Percentiles rank a stretch among this genome's conserved stretches.
These are phyloP conservation scores for Candida buenavistaensis DNA, from an alignment of 1,139 yeast species.

Conservation along the genomic window DNA sequence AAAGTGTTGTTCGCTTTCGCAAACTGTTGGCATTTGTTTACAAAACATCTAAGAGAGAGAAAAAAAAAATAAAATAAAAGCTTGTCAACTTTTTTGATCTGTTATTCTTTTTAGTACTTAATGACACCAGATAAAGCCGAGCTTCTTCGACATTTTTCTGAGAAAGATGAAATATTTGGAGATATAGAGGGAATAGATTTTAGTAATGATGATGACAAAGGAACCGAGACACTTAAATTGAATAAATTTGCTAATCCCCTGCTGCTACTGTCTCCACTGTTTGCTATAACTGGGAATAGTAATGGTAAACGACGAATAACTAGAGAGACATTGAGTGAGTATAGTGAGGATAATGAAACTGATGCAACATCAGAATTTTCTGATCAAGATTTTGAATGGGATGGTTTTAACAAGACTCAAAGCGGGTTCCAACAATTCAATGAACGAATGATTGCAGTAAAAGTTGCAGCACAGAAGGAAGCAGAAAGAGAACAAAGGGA, in stretches of 20 bases:
- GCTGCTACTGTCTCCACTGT: constrained; percentile 13
- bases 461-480: constrained; percentile 28
- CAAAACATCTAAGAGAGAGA: neutral
- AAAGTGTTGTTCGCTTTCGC: neutral
- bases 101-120: neutral
- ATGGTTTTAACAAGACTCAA: constrained; percentile 36
- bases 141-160: constrained; percentile 19
- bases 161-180: constrained; percentile 33
- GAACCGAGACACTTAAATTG: constrained; percentile 6
- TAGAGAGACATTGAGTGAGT: constrained; percentile 29
- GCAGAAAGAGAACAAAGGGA: constrained; percentile 40
- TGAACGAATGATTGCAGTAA: constrained; percentile 23
- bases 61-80: neutral
- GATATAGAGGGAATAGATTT: constrained; percentile 21
- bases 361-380: constrained; percentile 42
- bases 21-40: too few relatives aligned
- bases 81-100: neutral
- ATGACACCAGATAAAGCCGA: constrained; percentile 9
- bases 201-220: too few relatives aligned
- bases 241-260: constrained; percentile 7
- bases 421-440: constrained; percentile 31
- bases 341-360: constrained; percentile 42
- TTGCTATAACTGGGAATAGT: constrained; percentile 11
- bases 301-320: constrained; percentile 10
- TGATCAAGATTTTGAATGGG: constrained; percentile 44